Conservation (phyloP, 345 rosid genomes). For the Acer yangbiense region DNA sequence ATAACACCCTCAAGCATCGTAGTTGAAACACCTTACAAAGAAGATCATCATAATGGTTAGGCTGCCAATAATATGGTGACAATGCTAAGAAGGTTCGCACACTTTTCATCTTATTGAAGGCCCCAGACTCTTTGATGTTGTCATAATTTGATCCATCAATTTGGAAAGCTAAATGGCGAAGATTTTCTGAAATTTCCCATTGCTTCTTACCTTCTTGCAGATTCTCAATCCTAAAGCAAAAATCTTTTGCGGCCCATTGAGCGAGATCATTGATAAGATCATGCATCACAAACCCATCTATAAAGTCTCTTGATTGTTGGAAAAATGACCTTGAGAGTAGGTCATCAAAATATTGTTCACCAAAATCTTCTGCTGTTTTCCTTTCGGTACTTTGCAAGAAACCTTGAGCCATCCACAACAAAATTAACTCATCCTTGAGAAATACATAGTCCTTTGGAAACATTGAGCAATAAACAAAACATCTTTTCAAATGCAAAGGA, state of each 20-base stretch:
- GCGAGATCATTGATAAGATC: conserved; percentile 24
- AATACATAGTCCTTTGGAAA: conserved; percentile 14
- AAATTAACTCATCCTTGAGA: not conserved
- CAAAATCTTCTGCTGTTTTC: not conserved
- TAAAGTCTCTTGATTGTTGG: not conserved
- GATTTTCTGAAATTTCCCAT: not conserved
- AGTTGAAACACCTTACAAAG: not conserved
- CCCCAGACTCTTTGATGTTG: not conserved
- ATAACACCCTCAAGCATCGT: not conserved
- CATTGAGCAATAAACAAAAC: conserved; percentile 17
- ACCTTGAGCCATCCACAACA: conserved; percentile 24
- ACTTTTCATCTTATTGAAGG: not conserved
- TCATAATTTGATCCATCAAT: not conserved
- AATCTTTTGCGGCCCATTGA: conserved; percentile 9
- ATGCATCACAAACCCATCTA: conserved; percentile 21
- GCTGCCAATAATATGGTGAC: not conserved
- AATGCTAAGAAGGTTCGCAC: conserved; percentile 9
- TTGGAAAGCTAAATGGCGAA: not conserved
- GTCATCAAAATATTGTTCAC: not conserved
- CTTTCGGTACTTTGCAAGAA: not conserved
- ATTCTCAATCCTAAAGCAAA: not conserved
- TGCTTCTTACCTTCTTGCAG: not conserved
- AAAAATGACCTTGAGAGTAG: conserved; percentile 17
- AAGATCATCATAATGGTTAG: not conserved
- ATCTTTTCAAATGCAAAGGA: not conserved